Evolutionary conservation across 108 stramenopile species (phyloP).

Genomic region (Discostella stelligeroides): DNA sequence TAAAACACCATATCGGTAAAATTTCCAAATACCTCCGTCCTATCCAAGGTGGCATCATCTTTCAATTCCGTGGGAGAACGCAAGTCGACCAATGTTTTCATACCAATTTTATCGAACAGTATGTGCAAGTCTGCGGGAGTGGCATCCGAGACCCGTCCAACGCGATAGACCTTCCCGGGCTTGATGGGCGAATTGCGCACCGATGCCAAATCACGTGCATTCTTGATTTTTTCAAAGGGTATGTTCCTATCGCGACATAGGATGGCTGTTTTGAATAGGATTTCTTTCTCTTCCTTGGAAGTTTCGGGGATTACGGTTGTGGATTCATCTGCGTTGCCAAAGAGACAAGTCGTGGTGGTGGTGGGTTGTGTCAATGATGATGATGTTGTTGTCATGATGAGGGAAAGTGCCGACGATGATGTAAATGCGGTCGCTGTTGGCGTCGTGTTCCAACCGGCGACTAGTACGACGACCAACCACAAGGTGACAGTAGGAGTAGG

Average conservation of each 20-base stretch:
- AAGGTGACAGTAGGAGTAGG: too few species aligned
- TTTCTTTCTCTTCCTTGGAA: slow-evolving; percentile 48
- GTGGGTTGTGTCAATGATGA: too few species aligned
- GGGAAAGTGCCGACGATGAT: too few species aligned
- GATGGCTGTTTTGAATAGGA: slow-evolving; percentile 50
- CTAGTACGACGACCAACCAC: too few species aligned
- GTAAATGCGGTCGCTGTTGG: too few species aligned
- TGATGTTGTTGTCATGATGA: too few species aligned
- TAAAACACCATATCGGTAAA: slow-evolving; percentile 79
- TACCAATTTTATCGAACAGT: slow-evolving; percentile 60
- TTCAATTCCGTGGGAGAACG: slow-evolving; percentile 87
- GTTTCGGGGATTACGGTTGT: slow-evolving; percentile 16
- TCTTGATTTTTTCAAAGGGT: slow-evolving; percentile 80
- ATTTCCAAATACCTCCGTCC: slow-evolving; percentile 67
- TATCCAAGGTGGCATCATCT: slow-evolving; percentile 73
- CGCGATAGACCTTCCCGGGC: slow-evolving; percentile 75
- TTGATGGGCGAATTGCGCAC: slow-evolving; percentile 69
- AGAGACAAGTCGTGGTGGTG: too few species aligned
- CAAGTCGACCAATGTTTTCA: slow-evolving; percentile 86
- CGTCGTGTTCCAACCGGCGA: too few species aligned
- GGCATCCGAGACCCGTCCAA: slow-evolving; percentile 87
- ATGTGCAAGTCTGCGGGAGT: slow-evolving; percentile 69
- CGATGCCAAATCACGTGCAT: slow-evolving; percentile 88
- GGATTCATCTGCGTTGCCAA: neutral
- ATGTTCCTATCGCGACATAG: slow-evolving; percentile 79